Percentiles rank a stretch among this genome's conserved stretches.
Evolutionary conservation across 176 grass and related monocot genomes (phyloP).

Genomic region (Cenchrus fungigraminus): DNA sequence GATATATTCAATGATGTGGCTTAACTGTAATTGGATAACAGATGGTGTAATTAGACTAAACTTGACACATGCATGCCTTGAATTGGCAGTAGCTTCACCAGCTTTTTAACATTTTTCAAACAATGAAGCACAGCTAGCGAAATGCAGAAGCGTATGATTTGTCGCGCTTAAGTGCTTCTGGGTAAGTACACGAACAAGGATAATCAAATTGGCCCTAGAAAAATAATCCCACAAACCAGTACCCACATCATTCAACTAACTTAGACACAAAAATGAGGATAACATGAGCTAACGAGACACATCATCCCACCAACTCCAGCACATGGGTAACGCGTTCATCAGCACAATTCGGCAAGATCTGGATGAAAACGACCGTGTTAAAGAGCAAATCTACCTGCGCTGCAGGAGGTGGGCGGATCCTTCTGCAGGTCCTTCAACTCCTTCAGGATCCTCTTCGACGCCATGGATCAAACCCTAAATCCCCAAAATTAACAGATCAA

Average conservation of each 20-base stretch:
- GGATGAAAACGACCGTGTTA: background rate
- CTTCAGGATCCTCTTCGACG: slow-evolving; percentile 91
- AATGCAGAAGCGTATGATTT: background rate
- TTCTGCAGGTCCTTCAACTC: slow-evolving; percentile 91
- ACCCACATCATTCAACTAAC: background rate
- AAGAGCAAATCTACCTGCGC: slow-evolving; percentile 64
- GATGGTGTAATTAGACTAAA: background rate
- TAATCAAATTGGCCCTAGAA: background rate
- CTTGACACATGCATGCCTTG: background rate
- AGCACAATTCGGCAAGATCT: slow-evolving; percentile 48
- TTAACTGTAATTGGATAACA: background rate
- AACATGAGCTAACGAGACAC: background rate
- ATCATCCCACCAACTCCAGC: background rate
- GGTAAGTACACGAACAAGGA: too few species aligned
- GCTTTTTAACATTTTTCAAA: background rate
- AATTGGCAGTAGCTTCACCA: background rate
- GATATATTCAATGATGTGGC: background rate
- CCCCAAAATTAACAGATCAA: slow-evolving; percentile 45
- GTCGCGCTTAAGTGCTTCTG: background rate
- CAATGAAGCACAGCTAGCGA: background rate
- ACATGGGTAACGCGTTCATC: background rate
- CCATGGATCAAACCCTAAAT: slow-evolving; percentile 76
- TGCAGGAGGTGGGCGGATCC: slow-evolving; percentile 87
- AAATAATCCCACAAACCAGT: background rate
- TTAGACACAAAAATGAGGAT: background rate